A percentile compares a stretch with the other conserved stretches of the same genome.
phyloP scores from a whole-genome alignment of 768 basidiomycete species.

The Peribolospora baueri region DNA sequence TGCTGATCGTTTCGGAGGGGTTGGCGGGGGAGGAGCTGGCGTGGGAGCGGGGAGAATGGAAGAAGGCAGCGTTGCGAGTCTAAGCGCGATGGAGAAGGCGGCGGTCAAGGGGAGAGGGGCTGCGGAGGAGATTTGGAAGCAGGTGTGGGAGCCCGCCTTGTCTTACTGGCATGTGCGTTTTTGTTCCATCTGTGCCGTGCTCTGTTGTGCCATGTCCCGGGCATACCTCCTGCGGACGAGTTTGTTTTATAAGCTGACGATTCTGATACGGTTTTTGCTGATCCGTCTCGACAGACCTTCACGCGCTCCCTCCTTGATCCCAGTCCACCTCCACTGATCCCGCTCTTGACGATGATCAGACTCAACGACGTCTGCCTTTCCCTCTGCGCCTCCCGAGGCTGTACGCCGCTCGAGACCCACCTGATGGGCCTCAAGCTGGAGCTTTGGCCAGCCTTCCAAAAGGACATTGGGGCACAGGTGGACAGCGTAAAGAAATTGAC shows the following conservation, averaged over 20 bases:
- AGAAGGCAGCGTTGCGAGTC: no score
- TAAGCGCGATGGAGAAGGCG: conserved; percentile 31
- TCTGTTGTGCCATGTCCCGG: not conserved
- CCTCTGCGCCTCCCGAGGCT: conserved; percentile 27
- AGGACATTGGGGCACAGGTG: conserved; percentile 56
- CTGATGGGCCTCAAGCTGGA: conserved; percentile 54
- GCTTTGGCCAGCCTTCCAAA: conserved; percentile 88
- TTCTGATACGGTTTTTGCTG: not conserved
- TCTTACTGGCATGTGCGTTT: conserved; percentile 50
- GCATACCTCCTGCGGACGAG: not conserved
- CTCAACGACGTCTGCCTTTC: conserved; percentile 52
- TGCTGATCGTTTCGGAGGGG: not conserved
- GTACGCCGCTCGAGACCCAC: conserved; percentile 55
- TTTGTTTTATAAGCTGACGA: not conserved
- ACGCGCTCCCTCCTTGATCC: conserved; percentile 44
- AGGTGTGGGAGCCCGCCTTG: conserved; percentile 70
- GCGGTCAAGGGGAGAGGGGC: conserved; percentile 15
- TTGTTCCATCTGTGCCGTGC: not conserved
- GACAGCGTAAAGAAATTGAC: conserved; percentile 61
- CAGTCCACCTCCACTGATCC: conserved; percentile 37
- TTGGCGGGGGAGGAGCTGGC: not conserved
- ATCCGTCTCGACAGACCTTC: conserved; percentile 31
- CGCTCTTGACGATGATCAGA: conserved; percentile 74
- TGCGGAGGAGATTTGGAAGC: conserved; percentile 58
- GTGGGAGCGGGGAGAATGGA: not conserved